These are phyloP conservation scores for Papiliotrema fonsecae DNA, from an alignment of 1,284 basidiomycete genomes.

Conservation along the genomic window DNA sequence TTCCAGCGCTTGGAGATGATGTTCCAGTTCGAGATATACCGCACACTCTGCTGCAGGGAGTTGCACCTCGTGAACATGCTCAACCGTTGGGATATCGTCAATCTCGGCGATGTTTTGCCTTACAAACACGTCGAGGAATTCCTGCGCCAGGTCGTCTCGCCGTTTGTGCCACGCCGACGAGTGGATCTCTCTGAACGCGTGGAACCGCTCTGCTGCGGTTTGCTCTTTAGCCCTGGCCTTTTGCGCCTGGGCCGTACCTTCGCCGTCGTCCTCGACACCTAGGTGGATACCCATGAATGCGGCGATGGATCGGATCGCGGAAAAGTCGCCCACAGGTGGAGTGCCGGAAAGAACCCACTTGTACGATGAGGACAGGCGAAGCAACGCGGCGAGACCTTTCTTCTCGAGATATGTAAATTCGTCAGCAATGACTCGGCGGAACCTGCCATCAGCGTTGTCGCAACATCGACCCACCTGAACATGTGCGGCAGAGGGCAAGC, in stretches of 20 bases:
- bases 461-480: slow-evolving; percentile 57
- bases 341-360: slow-evolving; percentile 96
- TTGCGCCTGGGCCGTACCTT: slow-evolving; percentile 66
- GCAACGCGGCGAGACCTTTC: slow-evolving; percentile 71
- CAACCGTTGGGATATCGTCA: slow-evolving; percentile 81
- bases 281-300: slow-evolving; percentile 80
- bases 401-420: slow-evolving; percentile 92
- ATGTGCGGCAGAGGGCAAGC: slow-evolving; percentile 78
- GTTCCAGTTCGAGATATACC: slow-evolving; percentile 92
- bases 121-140: slow-evolving; percentile 76
- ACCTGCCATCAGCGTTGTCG: slow-evolving; percentile 43
- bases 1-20: slow-evolving; percentile 64
- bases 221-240: slow-evolving; percentile 77
- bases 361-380: slow-evolving; percentile 68
- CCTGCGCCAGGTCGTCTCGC: slow-evolving; percentile 75
- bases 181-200: slow-evolving; percentile 92
- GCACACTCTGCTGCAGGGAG: slow-evolving; percentile 91
- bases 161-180: slow-evolving; percentile 87
- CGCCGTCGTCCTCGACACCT: slow-evolving; percentile 81
- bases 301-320: slow-evolving; percentile 81
- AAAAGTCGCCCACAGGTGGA: slow-evolving; percentile 87
- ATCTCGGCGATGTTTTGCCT: slow-evolving; percentile 96
- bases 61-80: slow-evolving; percentile 62
- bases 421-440: slow-evolving; percentile 81
- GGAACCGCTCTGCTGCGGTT: slow-evolving; percentile 87